These are phyloP conservation scores for Backusella sp. DNA, from an alignment of 192 early-diverging fungal genomes.

Conservation along the genomic window DNA sequence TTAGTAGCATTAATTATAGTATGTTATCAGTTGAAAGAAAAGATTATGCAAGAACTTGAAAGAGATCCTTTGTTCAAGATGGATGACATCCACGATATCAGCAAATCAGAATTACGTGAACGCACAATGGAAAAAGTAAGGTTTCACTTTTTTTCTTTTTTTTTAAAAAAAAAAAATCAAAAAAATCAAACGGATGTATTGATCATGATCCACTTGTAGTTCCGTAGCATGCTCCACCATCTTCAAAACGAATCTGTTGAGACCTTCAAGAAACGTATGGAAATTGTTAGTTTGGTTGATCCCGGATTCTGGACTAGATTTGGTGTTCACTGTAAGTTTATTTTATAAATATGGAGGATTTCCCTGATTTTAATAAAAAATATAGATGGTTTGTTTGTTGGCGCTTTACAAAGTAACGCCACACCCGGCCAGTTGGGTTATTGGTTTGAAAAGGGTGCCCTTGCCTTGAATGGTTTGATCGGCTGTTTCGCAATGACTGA, in stretches of 20 bases:
- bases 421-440: constrained; percentile 82
- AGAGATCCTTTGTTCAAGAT: constrained; percentile 80
- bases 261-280: constrained; percentile 75
- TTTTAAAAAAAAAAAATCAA: background rate
- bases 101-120: constrained; percentile 74
- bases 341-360: background rate
- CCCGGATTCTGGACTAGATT: constrained; percentile 90
- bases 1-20: background rate
- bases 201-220: constrained; percentile 26
- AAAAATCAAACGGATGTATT: background rate
- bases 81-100: constrained; percentile 77
- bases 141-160: background rate
- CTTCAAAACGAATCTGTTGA: constrained; percentile 71
- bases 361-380: background rate
- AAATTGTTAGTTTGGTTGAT: constrained; percentile 77
- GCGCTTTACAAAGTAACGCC: constrained; percentile 84
- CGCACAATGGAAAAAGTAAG: constrained; percentile 83
- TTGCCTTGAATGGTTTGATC: constrained; percentile 78
- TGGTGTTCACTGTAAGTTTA: constrained; percentile 73
- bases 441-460: constrained; percentile 83
- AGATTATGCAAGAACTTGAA: constrained; percentile 83
- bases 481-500: constrained; percentile 97
- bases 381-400: constrained; percentile 78
- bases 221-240: constrained; percentile 67
- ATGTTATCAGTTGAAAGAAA: constrained; percentile 58